These are phyloP conservation scores for Rusavskia elegans DNA, from an alignment of 495 filamentous ascomycete species.

Conservation along the genomic window DNA sequence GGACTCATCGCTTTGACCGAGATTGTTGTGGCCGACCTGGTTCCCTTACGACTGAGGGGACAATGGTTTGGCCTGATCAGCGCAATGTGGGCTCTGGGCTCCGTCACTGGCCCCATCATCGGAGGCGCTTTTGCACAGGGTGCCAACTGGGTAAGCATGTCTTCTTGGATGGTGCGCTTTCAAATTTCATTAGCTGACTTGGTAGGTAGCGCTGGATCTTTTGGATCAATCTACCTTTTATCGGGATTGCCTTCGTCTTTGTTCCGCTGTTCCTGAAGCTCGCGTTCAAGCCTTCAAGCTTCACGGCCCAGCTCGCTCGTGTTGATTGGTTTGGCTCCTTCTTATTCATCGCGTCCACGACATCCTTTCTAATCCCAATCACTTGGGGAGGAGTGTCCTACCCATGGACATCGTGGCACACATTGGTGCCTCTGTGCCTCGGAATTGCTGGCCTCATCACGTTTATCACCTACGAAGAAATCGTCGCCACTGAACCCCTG, in stretches of 20 bases:
- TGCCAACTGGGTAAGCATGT: slow-evolving; percentile 35
- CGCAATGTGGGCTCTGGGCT: slow-evolving; percentile 49
- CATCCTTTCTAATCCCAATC: slow-evolving; percentile 12
- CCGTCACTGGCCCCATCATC: slow-evolving; percentile 49
- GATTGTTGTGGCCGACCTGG: slow-evolving; percentile 50
- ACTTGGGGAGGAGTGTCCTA: slow-evolving; percentile 39
- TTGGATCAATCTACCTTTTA: slow-evolving; percentile 41
- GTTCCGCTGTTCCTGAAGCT: slow-evolving; percentile 34
- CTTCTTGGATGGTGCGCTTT: too few species aligned
- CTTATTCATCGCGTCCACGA: slow-evolving; percentile 28
- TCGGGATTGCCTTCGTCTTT: slow-evolving; percentile 27
- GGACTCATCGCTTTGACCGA: slow-evolving; percentile 48
- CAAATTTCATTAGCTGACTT: not conserved
- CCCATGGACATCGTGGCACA: slow-evolving; percentile 32
- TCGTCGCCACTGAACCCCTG: slow-evolving; percentile 26
- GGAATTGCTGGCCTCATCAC: slow-evolving; percentile 30
- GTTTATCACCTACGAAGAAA: slow-evolving; percentile 33
- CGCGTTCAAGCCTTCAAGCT: slow-evolving; percentile 20
- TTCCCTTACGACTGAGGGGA: slow-evolving; percentile 25
- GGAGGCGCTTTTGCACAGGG: slow-evolving; percentile 53
- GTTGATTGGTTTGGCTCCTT: slow-evolving; percentile 47
- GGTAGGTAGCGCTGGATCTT: slow-evolving; percentile 31
- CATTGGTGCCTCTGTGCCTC: slow-evolving; percentile 40
- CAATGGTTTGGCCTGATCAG: slow-evolving; percentile 35
- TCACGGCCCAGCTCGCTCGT: slow-evolving; percentile 27